Base-by-base conservation (phyloP, 2,329 filamentous ascomycete species). In the Colletotrichum falcatum region DNA sequence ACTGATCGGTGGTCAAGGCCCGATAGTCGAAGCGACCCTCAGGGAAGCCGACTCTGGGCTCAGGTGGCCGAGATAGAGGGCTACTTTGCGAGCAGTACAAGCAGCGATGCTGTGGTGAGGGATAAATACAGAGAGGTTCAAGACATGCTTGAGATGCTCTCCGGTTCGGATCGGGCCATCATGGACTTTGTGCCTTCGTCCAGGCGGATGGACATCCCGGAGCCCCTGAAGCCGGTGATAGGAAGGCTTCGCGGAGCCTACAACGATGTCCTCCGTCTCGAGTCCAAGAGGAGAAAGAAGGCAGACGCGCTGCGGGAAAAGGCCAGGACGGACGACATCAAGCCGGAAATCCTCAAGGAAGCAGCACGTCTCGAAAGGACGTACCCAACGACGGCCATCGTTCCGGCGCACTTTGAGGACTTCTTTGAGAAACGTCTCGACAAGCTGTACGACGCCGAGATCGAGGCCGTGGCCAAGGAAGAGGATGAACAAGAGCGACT, bases 121-220 rank as follows among this genome's bases (percentile, higher is more conserved):
- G 89, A 91, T 4, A 98, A 97, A 79, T 90, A 97, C 65, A 88
- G 87, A 23, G 89, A 91, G 44, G 93, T 92, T 46, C 92, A 96
- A 77, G 88, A 89, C 16, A 87, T 94, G 5, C 88, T 99, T 51
- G 86, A 87, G 3, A 85, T 98, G 5, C 86, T 99, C 5, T 91
- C 91, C 0, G 93, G 94, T 1, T 89, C 93, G 0, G 94, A 97
- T 76, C 88, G 93, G 12, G 92, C 91, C 53, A 85, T 98, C 18
- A 92, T 97, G 80, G 92, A 95, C 61, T 97, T 92, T 76, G 95
- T 99, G 1, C 96, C 96, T 0, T 95, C 92, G 62, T 96, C 93
- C 74, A 88, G 94, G 55, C 89, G 92, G 66, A 91, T 92, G 9
- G 91, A 91, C 49, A 92, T 97, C 71, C 94, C 94, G 1, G 91